Base-by-base conservation (phyloP, 2,329 filamentous ascomycete species). In the Aureobasidium sp. region DNA sequence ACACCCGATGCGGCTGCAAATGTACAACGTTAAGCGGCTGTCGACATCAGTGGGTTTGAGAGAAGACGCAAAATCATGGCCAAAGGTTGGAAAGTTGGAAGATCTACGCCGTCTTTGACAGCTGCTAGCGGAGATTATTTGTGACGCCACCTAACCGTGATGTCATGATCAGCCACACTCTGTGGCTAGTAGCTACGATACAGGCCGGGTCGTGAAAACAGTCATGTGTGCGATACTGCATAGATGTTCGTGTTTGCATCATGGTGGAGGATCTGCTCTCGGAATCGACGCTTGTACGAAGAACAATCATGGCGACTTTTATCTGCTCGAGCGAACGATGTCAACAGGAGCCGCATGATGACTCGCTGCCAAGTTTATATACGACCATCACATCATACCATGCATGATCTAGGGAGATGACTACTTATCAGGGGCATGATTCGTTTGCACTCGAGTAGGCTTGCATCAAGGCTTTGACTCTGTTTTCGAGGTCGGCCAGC, bases 81-180 rank as follows among this genome's bases (percentile, higher is more conserved):
- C 17, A 3, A 12, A 51, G 48, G 48, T 29, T 51, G 27, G 21
- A 51, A 51, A 51, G 25, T 49, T 49, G 45, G 45, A 38, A 49
- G 45, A 49, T 49, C 45, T 49, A 49, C 45, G 39, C 19, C 34
- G 11, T 10, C 5, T 39, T 49, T 41, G 37, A 51, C 47, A 51
- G 47, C 22, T 25, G 34, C 45, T 49, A 49, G 37, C 47, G 37
- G 47, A 51, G 25, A 40, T 49, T 29, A 40, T 17, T 22, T 34
- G 44, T 22, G 21, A 14, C 44, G 32, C 44, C 44, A 37, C 29
- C 32, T n/a, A 10, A 12, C n/a, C 8, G 16, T 19, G 34, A 49
- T 39, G 48, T 40, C 48, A 51, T 41, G 35, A 19, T 40, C 47
- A 49, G 35, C 37, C 37, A 32, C 38, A 41, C 22, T 21, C 21